These are phyloP conservation scores for Retiboletus flavoniger DNA, from an alignment of 1,284 basidiomycete genomes.

Conservation along the genomic window DNA sequence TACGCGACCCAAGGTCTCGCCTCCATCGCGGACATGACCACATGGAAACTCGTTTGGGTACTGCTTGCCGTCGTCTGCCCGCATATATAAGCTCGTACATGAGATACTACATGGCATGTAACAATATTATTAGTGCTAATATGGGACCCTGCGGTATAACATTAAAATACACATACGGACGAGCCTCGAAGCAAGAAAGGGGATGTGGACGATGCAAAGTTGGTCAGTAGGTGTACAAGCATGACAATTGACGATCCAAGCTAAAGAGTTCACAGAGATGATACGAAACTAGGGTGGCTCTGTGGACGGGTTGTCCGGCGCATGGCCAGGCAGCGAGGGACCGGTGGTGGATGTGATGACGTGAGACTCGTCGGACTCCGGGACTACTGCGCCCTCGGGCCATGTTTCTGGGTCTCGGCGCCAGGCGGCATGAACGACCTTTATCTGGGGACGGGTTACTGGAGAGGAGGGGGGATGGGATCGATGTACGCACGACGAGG, in stretches of 20 bases:
- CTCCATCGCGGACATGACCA: constrained; percentile 62
- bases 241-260: background rate
- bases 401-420: constrained; percentile 66
- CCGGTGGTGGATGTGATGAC: background rate
- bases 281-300: constrained; percentile 12
- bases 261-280: no score
- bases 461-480: constrained; percentile 7
- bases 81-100: constrained; percentile 28
- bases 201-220: constrained; percentile 5
- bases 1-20: constrained; percentile 57
- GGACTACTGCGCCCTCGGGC: constrained; percentile 57
- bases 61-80: constrained; percentile 23
- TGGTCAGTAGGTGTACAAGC: constrained; percentile 2
- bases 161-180: constrained; percentile 13
- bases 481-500: constrained; percentile 52
- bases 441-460: constrained; percentile 47
- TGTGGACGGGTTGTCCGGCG: background rate
- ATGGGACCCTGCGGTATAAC: background rate
- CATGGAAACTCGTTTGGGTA: background rate
- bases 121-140: constrained; percentile 8
- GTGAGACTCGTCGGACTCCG: constrained; percentile 52
- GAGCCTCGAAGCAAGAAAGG: background rate
- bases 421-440: constrained; percentile 71
- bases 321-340: background rate
- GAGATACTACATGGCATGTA: constrained; percentile 11